Conservation (phyloP, 768 basidiomycete genomes). For the Auricularia heimuer region DNA sequence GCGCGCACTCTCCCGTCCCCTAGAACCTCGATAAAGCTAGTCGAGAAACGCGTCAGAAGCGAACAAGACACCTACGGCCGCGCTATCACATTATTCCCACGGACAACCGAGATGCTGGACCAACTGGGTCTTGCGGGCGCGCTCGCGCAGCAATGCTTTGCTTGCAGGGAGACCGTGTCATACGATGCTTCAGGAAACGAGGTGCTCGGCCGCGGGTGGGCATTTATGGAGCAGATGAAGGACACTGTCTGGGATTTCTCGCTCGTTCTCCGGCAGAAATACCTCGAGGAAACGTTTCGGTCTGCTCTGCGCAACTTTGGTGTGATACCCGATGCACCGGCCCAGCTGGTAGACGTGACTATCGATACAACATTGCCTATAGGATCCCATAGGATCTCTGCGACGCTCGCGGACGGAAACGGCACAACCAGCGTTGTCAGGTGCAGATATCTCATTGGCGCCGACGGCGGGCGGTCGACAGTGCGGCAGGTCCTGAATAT, state of each 20-base stretch:
- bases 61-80: constrained; percentile 8
- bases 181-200: constrained; percentile 1
- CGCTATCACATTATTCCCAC: constrained; percentile 6
- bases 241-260: constrained; percentile 6
- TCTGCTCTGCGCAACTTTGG: neutral
- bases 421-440: neutral
- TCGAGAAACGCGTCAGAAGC: constrained; percentile 2
- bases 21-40: neutral
- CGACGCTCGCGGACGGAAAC: neutral
- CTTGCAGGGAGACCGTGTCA: constrained; percentile 3
- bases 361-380: neutral
- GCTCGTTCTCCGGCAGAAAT: constrained; percentile 8
- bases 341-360: constrained; percentile 1
- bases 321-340: neutral
- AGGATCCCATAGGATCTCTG: neutral
- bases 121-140: constrained; percentile 6
- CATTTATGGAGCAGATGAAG: constrained; percentile 3
- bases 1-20: neutral
- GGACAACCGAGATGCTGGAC: constrained; percentile 7
- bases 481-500: constrained; percentile 4
- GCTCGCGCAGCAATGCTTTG: neutral
- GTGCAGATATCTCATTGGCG: constrained; percentile 7
- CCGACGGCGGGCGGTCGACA: constrained; percentile 8
- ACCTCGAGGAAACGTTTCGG: constrained; percentile 5
- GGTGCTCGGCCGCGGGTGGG: constrained; percentile 4